These are phyloP conservation scores for Rhizophagus prolifer DNA, from an alignment of 192 early-diverging fungal species.

Conservation along the genomic window DNA sequence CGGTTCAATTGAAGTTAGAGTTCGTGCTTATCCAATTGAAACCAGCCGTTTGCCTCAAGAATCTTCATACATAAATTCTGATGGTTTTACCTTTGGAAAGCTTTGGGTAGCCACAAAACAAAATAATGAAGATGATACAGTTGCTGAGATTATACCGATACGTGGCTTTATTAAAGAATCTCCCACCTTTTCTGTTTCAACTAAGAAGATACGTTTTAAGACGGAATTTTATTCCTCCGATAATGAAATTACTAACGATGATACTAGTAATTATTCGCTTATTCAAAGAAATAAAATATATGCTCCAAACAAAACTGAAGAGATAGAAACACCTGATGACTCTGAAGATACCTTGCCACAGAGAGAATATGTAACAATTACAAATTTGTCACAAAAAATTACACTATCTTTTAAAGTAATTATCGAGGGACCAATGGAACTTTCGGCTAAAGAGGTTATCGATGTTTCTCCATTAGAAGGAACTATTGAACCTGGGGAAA, in stretches of 20 bases:
- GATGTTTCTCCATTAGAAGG: slow-evolving; percentile 61
- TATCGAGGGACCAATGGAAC: slow-evolving; percentile 76
- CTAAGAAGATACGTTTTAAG: slow-evolving; percentile 69
- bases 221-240: slow-evolving; percentile 55
- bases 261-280: not conserved
- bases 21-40: slow-evolving; percentile 66
- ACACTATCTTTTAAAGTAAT: slow-evolving; percentile 67
- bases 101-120: slow-evolving; percentile 64
- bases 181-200: slow-evolving; percentile 66
- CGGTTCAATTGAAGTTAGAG: slow-evolving; percentile 67
- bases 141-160: slow-evolving; percentile 67
- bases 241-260: slow-evolving; percentile 50
- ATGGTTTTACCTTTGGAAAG: slow-evolving; percentile 66
- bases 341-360: slow-evolving; percentile 35
- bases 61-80: slow-evolving; percentile 54
- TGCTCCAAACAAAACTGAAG: not conserved
- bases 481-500: slow-evolving; percentile 56
- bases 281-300: slow-evolving; percentile 1
- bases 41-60: slow-evolving; percentile 54
- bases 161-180: slow-evolving; percentile 65
- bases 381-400: slow-evolving; percentile 64
- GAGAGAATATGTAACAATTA: slow-evolving; percentile 50
- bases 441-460: slow-evolving; percentile 61
- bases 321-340: slow-evolving; percentile 18
- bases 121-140: slow-evolving; percentile 39